Evolutionary conservation across 2,329 filamentous ascomycete species (phyloP).

Genomic region (Purpureocillium lavendulum): DNA sequence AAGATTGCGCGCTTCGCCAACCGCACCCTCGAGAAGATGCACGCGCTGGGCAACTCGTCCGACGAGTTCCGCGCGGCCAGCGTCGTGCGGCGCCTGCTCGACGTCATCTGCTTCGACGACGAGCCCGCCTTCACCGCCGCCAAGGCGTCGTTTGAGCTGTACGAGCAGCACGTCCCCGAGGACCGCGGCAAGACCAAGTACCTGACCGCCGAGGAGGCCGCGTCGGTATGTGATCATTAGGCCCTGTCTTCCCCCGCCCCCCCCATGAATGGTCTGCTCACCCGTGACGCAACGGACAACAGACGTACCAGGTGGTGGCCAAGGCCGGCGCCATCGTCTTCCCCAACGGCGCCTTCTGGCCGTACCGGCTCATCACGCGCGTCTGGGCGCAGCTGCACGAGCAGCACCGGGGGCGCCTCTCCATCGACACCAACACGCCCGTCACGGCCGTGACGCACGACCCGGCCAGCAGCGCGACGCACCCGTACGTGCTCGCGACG

Average conservation of each 20-base stretch:
- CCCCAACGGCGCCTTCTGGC: constrained; percentile 34
- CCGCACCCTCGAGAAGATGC: constrained; percentile 21
- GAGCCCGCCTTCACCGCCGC: constrained; percentile 7
- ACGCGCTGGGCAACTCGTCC: constrained; percentile 10
- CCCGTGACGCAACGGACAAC: no score
- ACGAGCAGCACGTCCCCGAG: constrained; percentile 11
- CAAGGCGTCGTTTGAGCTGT: not conserved
- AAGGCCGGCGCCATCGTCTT: constrained; percentile 18
- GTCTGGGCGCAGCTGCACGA: constrained; percentile 28
- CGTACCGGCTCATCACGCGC: constrained; percentile 35
- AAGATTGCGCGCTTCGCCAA: constrained; percentile 33
- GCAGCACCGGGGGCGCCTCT: constrained; percentile 17
- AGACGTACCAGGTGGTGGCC: constrained; percentile 15
- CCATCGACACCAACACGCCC: constrained; percentile 28
- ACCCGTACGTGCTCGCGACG: constrained; percentile 34
- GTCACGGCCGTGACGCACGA: constrained; percentile 14
- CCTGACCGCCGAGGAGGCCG: not conserved
- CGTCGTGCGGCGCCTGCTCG: constrained; percentile 10
- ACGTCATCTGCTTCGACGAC: constrained; percentile 13
- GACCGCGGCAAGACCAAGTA: constrained; percentile 5
- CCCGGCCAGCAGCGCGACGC: constrained; percentile 2
- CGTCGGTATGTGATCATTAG: not conserved
- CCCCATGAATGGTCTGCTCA: no score
- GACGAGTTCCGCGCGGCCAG: constrained; percentile 8
- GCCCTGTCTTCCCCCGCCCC: no score